phyloP scores from a whole-genome alignment of 805 yeast genomes.

The Teunomyces cretensis region DNA sequence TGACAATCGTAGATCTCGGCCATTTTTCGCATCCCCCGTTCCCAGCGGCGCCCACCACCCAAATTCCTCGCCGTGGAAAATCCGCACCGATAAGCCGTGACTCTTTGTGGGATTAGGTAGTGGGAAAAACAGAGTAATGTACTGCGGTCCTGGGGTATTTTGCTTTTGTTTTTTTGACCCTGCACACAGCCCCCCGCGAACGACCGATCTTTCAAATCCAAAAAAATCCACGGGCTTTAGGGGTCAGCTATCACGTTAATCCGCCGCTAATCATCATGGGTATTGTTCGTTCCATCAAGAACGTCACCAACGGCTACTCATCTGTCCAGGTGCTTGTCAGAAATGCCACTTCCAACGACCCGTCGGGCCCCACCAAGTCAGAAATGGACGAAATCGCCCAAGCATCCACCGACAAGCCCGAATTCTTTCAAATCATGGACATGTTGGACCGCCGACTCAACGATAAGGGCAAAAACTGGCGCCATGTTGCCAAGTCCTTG shows the following conservation, averaged over 20 bases:
- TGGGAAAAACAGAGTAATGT: no score
- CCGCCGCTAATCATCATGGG: neutral
- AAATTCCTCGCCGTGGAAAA: no score
- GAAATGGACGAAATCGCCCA: conserved; percentile 85
- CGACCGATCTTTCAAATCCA: neutral
- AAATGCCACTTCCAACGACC: conserved; percentile 88
- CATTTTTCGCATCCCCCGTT: no score
- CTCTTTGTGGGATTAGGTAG: no score
- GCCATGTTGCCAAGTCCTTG: conserved; percentile 89
- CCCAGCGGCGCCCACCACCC: neutral
- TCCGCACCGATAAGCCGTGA: neutral
- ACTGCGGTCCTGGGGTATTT: neutral
- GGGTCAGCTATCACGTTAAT: neutral
- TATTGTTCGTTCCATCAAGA: conserved; percentile 79
- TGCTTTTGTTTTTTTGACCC: no score
- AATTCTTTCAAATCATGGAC: conserved; percentile 87
- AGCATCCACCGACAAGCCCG: conserved; percentile 51
- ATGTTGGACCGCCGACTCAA: conserved; percentile 88
- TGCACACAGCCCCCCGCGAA: neutral
- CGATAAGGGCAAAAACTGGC: conserved; percentile 96
- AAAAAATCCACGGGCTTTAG: neutral
- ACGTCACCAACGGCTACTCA: conserved; percentile 87
- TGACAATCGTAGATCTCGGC: no score
- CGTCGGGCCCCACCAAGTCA: conserved; percentile 75
- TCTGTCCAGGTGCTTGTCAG: conserved; percentile 83